These are phyloP conservation scores for Suillus americanus DNA, from an alignment of 768 basidiomycete genomes.

Conservation along the genomic window DNA sequence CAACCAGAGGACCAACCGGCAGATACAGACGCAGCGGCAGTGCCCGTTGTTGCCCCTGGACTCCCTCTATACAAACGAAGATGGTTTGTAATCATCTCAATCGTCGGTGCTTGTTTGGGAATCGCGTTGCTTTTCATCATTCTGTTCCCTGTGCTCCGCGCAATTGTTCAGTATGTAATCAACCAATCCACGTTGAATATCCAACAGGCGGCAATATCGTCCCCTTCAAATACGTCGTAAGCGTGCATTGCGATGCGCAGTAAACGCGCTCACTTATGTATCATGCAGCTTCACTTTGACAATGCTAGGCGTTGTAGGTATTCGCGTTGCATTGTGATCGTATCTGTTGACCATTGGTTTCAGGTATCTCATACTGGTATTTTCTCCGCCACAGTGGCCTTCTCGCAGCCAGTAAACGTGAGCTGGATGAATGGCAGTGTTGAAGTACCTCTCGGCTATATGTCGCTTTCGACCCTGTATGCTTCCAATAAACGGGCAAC, in stretches of 20 bases:
- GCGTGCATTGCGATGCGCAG: slow-evolving; percentile 13
- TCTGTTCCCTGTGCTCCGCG: slow-evolving; percentile 65
- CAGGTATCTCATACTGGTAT: slow-evolving; percentile 69
- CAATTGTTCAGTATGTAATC: slow-evolving; percentile 65
- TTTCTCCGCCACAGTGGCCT: slow-evolving; percentile 61
- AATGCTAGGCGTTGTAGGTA: slow-evolving; percentile 53
- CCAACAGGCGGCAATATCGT: slow-evolving; percentile 48
- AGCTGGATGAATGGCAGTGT: slow-evolving; percentile 53
- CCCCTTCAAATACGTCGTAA: slow-evolving; percentile 57
- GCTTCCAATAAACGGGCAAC: slow-evolving; percentile 56
- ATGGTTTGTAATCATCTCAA: slow-evolving; percentile 60
- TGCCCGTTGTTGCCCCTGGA: slow-evolving; percentile 11
- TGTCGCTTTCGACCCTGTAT: slow-evolving; percentile 46
- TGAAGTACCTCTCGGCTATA: slow-evolving; percentile 53
- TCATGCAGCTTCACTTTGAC: slow-evolving; percentile 47
- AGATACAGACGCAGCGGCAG: slow-evolving; percentile 1
- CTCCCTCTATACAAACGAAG: slow-evolving; percentile 59
- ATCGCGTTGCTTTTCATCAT: slow-evolving; percentile 68
- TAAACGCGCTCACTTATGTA: slow-evolving; percentile 7
- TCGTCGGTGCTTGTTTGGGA: slow-evolving; percentile 49
- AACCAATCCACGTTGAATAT: slow-evolving; percentile 56
- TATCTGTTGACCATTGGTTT: slow-evolving; percentile 4
- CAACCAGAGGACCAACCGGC: neutral
- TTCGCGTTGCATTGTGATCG: neutral
- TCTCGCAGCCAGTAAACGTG: slow-evolving; percentile 56